These are phyloP conservation scores for Nemania sp. DNA, from an alignment of 2,329 filamentous ascomycete genomes.

Conservation along the genomic window DNA sequence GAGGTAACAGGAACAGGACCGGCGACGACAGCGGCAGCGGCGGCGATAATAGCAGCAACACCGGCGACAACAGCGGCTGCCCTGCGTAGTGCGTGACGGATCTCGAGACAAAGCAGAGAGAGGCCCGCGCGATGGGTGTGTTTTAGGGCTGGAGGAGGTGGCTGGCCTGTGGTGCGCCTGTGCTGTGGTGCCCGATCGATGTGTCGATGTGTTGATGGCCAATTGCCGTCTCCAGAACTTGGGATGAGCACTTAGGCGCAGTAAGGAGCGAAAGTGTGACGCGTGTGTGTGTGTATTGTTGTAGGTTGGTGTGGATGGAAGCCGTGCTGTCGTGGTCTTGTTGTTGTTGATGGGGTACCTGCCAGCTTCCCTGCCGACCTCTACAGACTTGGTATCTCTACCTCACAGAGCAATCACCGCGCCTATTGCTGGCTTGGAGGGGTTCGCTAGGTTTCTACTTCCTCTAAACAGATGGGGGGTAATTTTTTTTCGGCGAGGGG, in stretches of 20 bases:
- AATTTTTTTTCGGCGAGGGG: not conserved
- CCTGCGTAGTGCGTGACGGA: too few relatives aligned
- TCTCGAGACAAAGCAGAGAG: slow-evolving; percentile 1
- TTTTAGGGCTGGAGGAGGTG: too few relatives aligned
- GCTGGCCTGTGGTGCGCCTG: too few relatives aligned
- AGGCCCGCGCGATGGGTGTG: too few relatives aligned
- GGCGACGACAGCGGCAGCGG: not conserved
- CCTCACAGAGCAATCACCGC: not conserved
- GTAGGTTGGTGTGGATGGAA: not conserved
- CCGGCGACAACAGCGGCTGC: not conserved
- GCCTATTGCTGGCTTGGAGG: not conserved
- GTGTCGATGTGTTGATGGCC: not conserved
- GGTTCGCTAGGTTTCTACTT: too few relatives aligned
- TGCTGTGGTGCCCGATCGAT: too few relatives aligned
- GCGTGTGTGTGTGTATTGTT: too few relatives aligned
- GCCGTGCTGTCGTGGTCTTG: not conserved
- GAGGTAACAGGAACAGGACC: not conserved
- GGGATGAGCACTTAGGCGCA: too few relatives aligned
- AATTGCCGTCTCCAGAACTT: too few relatives aligned
- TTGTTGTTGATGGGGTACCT: too few relatives aligned
- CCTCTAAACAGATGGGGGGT: not conserved
- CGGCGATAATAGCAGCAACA: too few relatives aligned
- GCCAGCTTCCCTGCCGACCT: not conserved
- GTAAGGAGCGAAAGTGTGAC: too few relatives aligned
- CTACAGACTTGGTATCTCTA: not conserved